Evolutionary conservation across 2,329 filamentous ascomycete species (phyloP).

Genomic region (Penicillium hesseltinei): DNA sequence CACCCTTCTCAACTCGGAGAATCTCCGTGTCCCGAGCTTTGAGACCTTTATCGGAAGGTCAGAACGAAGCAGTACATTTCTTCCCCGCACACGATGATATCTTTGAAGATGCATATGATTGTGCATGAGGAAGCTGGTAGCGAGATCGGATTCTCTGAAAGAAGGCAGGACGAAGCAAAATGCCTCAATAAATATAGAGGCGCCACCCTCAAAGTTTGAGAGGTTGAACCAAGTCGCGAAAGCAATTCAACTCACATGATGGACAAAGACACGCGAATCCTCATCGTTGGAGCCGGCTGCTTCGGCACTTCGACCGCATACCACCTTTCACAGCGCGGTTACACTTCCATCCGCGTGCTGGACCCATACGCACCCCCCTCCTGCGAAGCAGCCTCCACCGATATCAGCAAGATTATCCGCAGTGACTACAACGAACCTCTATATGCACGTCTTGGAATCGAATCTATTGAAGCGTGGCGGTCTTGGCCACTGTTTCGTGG

Average conservation of each 20-base stretch:
- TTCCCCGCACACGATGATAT: neutral
- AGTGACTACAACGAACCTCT: slow-evolving; percentile 23
- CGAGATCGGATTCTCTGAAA: neutral
- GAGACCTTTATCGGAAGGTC: slow-evolving; percentile 4
- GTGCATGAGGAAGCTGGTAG: slow-evolving; percentile 2
- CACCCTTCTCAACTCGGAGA: neutral
- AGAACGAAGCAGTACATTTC: neutral
- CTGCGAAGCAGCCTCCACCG: slow-evolving; percentile 19
- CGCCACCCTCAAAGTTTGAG: neutral
- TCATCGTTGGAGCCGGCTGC: slow-evolving; percentile 11
- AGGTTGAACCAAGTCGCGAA: neutral
- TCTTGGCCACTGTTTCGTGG: slow-evolving; percentile 13
- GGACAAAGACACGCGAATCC: slow-evolving; percentile 5
- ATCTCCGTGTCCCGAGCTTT: neutral
- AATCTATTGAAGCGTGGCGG: slow-evolving; percentile 16
- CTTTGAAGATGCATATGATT: neutral
- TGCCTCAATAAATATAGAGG: slow-evolving; percentile 9
- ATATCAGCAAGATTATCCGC: slow-evolving; percentile 25
- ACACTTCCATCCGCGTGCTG: slow-evolving; percentile 6
- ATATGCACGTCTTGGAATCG: slow-evolving; percentile 19
- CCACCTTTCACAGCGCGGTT: slow-evolving; percentile 12
- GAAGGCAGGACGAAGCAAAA: neutral
- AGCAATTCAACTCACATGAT: neutral
- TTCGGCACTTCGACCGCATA: slow-evolving; percentile 14
- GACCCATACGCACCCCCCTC: slow-evolving; percentile 15